Evolutionary conservation across 352 stramenopile genomes (phyloP).

Genomic region (Globisporangium apiculatum): DNA sequence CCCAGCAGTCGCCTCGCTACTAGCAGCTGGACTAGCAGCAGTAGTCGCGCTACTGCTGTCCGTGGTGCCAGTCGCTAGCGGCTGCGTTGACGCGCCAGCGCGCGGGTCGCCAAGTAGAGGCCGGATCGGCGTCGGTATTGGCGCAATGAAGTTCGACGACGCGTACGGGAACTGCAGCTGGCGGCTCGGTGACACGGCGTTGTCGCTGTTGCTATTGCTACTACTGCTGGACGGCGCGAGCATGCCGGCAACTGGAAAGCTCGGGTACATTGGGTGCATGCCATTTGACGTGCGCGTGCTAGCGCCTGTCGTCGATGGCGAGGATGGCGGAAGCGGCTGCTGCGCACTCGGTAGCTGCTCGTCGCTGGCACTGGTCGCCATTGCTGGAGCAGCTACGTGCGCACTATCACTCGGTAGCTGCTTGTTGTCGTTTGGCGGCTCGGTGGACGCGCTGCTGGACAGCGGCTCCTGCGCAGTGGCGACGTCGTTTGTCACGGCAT

Average conservation of each 20-base stretch:
- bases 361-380: neutral
- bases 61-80: no score
- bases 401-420: no score
- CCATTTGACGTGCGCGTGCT: constrained; percentile 2
- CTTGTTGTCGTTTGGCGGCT: no score
- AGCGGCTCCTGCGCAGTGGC: no score
- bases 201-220: neutral
- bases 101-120: constrained; percentile 62
- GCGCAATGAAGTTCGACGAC: constrained; percentile 56
- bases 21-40: no score
- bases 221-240: neutral
- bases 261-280: constrained; percentile 14
- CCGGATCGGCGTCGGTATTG: constrained; percentile 65
- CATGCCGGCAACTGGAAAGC: constrained; percentile 6
- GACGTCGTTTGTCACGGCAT: no score
- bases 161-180: constrained; percentile 51
- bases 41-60: no score
- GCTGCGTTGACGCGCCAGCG: neutral
- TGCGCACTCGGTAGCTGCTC: neutral
- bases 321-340: no score
- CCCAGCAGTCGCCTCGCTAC: no score
- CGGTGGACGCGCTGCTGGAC: no score
- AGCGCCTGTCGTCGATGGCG: neutral
- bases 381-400: no score
- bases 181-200: constrained; percentile 6